phyloP scores from a whole-genome alignment of 2,329 filamentous ascomycete genomes.

The Epichloe scottii region DNA sequence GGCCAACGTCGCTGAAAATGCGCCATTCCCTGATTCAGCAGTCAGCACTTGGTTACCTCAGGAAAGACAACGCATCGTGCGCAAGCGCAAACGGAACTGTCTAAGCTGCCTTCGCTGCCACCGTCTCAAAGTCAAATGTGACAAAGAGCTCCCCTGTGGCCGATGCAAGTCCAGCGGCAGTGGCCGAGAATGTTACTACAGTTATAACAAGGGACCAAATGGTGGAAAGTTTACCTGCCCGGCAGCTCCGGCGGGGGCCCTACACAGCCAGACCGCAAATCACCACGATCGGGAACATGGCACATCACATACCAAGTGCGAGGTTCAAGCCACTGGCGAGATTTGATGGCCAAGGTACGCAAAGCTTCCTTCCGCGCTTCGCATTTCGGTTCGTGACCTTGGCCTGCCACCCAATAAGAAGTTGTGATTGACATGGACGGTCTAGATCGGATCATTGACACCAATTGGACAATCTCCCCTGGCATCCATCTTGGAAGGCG shows the following conservation, averaged over 20 bases:
- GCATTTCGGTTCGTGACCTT: too few species aligned
- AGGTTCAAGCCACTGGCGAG: slow-evolving; percentile 24
- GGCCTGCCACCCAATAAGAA: too few species aligned
- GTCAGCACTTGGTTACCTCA: not conserved
- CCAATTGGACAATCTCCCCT: slow-evolving; percentile 14
- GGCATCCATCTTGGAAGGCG: slow-evolving; percentile 17
- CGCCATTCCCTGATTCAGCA: slow-evolving; percentile 1
- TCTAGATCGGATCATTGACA: slow-evolving; percentile 17
- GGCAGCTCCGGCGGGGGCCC: slow-evolving; percentile 15
- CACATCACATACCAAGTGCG: slow-evolving; percentile 22
- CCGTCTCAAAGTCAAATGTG: slow-evolving; percentile 25
- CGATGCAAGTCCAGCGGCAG: slow-evolving; percentile 23
- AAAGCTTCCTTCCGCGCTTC: not conserved
- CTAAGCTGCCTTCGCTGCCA: slow-evolving; percentile 24
- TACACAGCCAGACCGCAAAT: slow-evolving; percentile 11
- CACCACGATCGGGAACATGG: slow-evolving; percentile 19
- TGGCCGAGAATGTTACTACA: slow-evolving; percentile 24
- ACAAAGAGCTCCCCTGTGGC: slow-evolving; percentile 24
- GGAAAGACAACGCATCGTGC: slow-evolving; percentile 15
- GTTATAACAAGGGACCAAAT: slow-evolving; percentile 24
- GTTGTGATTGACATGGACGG: not conserved
- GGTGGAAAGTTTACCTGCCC: slow-evolving; percentile 22
- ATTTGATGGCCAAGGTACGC: slow-evolving; percentile 24
- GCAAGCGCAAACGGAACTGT: slow-evolving; percentile 24
- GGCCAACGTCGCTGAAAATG: slow-evolving; percentile 5